Evolutionary conservation across 768 basidiomycete genomes (phyloP).

Genomic region (Trichaptum fuscoviolaceum): DNA sequence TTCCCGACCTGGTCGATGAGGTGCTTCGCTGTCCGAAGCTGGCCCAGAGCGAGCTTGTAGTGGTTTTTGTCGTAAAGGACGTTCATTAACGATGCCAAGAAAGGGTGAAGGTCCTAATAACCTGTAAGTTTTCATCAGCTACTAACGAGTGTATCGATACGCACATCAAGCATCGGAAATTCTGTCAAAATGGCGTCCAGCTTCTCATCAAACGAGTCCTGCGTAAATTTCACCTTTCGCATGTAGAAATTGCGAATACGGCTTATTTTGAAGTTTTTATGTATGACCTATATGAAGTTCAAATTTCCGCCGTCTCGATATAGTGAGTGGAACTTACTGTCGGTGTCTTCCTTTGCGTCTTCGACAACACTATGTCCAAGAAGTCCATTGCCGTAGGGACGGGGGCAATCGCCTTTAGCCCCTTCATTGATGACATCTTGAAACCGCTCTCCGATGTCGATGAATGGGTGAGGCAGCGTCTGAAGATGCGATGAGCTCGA

Average conservation of each 20-base stretch:
- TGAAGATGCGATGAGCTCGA: too few relatives aligned
- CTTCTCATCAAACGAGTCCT: conserved; percentile 95
- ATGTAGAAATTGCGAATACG: conserved; percentile 98
- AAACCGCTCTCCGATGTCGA: too few relatives aligned
- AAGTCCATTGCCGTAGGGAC: conserved; percentile 96
- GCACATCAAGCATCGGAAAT: conserved; percentile 95
- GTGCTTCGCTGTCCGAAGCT: conserved; percentile 92
- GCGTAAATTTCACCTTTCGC: conserved; percentile 99
- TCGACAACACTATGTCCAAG: conserved; percentile 88
- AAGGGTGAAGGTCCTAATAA: conserved; percentile 84
- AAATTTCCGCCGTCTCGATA: not conserved
- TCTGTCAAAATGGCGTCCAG: conserved; percentile 89
- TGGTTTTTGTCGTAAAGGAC: conserved; percentile 99
- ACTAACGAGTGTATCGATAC: conserved; percentile 24
- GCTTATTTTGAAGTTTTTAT: conserved; percentile 99
- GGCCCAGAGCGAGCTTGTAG: conserved; percentile 97
- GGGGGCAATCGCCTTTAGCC: conserved; percentile 96
- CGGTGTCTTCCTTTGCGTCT: conserved; percentile 95
- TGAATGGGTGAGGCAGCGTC: too few relatives aligned
- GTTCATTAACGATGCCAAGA: conserved; percentile 92
- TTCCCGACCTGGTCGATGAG: conserved; percentile 96
- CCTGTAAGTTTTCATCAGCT: not conserved
- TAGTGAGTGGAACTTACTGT: conserved; percentile 48
- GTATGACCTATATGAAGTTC: conserved; percentile 65
- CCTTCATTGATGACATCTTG: conserved; percentile 66